phyloP scores from a whole-genome alignment of 441 rosid species.

The Syzygium malaccense region DNA sequence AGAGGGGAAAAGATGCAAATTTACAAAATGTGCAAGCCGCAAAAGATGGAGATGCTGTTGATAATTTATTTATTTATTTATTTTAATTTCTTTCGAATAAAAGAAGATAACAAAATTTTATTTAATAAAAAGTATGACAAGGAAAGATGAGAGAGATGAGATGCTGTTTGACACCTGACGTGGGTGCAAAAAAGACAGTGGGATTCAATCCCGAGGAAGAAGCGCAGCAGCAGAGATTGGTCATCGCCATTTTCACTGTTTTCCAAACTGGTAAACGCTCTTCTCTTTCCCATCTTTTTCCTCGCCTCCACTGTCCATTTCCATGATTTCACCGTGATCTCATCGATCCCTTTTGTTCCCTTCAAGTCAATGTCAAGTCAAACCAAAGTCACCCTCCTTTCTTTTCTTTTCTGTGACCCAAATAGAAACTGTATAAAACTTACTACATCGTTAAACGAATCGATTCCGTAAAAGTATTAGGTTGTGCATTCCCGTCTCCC shows the following conservation, averaged over 20 bases:
- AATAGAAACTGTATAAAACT: not conserved
- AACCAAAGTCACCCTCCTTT: not conserved
- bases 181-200: conserved; percentile 14
- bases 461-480: not conserved
- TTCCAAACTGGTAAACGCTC: not conserved
- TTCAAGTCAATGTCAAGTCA: not conserved
- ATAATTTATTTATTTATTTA: not conserved
- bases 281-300: not conserved
- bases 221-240: not conserved
- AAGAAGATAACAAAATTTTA: not conserved
- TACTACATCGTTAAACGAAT: not conserved
- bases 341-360: not conserved
- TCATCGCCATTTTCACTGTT: not conserved
- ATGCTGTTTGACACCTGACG: conserved; percentile 20
- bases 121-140: not conserved
- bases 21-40: not conserved
- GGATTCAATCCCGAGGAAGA: conserved; percentile 38
- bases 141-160: not conserved
- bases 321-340: not conserved
- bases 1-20: not conserved
- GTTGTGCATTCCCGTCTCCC: not conserved
- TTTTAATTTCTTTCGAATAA: not conserved
- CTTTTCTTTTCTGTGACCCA: not conserved
- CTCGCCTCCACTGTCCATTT: not conserved
- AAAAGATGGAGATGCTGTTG: conserved; percentile 3